These are phyloP conservation scores for Nadsonia commutata DNA, from an alignment of 1,139 yeast species.

Conservation along the genomic window DNA sequence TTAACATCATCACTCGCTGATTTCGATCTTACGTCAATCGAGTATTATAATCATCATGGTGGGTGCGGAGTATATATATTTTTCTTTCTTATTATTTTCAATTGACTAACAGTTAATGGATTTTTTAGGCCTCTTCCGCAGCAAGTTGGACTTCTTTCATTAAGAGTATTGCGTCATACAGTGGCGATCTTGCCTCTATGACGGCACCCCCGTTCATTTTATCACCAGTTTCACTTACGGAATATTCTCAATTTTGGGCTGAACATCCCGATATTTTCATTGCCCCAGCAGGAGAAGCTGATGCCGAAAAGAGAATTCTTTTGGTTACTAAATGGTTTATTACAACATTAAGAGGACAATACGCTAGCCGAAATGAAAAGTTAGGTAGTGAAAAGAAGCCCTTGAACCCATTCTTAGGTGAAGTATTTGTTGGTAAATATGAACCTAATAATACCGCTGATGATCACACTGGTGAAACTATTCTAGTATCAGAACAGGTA, in stretches of 20 bases:
- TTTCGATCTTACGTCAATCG: no score
- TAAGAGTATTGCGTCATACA: slow-evolving; percentile 82
- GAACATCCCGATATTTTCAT: slow-evolving; percentile 76
- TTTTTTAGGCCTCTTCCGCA: slow-evolving; percentile 15
- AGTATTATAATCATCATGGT: not conserved
- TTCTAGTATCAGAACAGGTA: slow-evolving; percentile 76
- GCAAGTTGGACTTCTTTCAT: slow-evolving; percentile 37
- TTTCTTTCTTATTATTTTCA: no score
- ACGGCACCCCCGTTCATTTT: slow-evolving; percentile 98
- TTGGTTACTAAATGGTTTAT: slow-evolving; percentile 86
- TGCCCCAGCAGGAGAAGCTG: slow-evolving; percentile 41
- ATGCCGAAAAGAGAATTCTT: slow-evolving; percentile 45
- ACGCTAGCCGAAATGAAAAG: slow-evolving; percentile 80
- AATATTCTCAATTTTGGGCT: slow-evolving; percentile 72
- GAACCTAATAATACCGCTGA: slow-evolving; percentile 27
- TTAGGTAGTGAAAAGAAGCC: slow-evolving; percentile 94
- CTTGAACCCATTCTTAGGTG: slow-evolving; percentile 87
- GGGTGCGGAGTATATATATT: not conserved
- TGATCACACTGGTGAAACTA: slow-evolving; percentile 47
- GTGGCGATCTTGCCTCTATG: slow-evolving; percentile 83
- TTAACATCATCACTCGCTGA: no score
- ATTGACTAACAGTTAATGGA: slow-evolving; percentile 11
- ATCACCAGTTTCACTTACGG: slow-evolving; percentile 77
- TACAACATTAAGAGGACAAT: slow-evolving; percentile 81
- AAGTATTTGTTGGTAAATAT: slow-evolving; percentile 84